Evolutionary conservation across 805 yeast genomes (phyloP), one percentile per base, ranked within the genome.

Genomic region (Teunomyces stri): DNA sequence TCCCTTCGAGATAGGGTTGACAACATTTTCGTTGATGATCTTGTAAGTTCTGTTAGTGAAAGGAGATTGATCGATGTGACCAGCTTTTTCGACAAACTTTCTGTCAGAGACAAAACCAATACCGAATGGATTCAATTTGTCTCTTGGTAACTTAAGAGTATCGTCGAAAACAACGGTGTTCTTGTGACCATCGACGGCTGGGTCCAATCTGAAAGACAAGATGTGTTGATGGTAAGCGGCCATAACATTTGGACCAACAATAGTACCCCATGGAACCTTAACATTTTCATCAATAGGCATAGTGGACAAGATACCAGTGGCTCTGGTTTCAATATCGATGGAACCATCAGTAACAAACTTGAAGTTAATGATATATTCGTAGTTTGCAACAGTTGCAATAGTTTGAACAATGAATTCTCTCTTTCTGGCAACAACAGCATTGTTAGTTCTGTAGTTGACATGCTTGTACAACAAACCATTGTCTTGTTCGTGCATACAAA

Each of bases 141-240:
- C 74, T 50, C 66, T 69, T 41, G 81, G 82, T 75, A 85, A 72
- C 62, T 81, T 79, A 46, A 75, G 75, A 38, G 81, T 82, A 61
- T 87, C 94, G 59, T 85, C 89, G 57, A 76, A 85, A 40, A 76
- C 80, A 51, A 84, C 87, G 12, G 91, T 71, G 74, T 87, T 87
- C 55, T 82, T 74, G 67, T 87, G 85, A 57, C 95, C 95, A 64
- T 87, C 95, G 42, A 87, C 64, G 51, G 91, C 88, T 40, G 91
- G 87, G 66, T 87, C 94, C 58, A 87, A 79, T 76, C 94, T 81
- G 70, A 86, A 82, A 10, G 87, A 80, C 57, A 87, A 72, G 62
- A 87, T 76, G 70, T 87, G 95, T 70, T 87, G 95, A 65, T 87
- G 95, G 74, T 82, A 84, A 27, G 92, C 84, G 44, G 95, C 95